These are phyloP conservation scores for Paramecium primaurelia DNA, from an alignment of 73 alveolate species.

Conservation along the genomic window DNA sequence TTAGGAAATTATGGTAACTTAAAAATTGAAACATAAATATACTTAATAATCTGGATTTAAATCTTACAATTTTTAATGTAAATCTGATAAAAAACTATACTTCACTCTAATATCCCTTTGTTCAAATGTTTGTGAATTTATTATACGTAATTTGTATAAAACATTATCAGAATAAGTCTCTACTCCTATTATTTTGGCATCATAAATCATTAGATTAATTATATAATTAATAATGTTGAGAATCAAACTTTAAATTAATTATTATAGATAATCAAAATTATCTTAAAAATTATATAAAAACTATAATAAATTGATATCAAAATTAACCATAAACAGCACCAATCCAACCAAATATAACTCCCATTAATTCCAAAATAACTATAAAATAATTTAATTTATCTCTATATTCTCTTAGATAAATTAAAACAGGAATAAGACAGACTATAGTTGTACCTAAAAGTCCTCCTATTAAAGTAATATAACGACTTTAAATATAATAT, in stretches of 20 bases:
- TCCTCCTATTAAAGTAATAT: background rate
- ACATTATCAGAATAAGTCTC: background rate
- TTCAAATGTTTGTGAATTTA: background rate
- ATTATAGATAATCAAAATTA: too few relatives aligned
- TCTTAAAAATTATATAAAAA: too few relatives aligned
- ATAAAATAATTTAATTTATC: background rate
- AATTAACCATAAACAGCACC: slow-evolving; percentile 33
- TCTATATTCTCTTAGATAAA: background rate
- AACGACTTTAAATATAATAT: background rate
- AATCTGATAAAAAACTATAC: background rate
- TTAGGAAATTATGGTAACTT: slow-evolving; percentile 26
- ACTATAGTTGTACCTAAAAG: slow-evolving; percentile 3
- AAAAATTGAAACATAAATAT: background rate
- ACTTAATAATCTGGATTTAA: background rate
- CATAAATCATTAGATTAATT: background rate
- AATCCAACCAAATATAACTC: slow-evolving; percentile 22
- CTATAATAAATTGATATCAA: background rate
- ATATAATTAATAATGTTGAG: background rate
- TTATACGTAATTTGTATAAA: slow-evolving; percentile 9
- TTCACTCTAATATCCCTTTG: background rate
- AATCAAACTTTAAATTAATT: too few relatives aligned
- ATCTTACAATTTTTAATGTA: background rate
- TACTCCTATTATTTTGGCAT: background rate
- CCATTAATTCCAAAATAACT: background rate
- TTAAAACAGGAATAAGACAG: background rate